Evolutionary conservation across 2,329 filamentous ascomycete species (phyloP).

Genomic region (Fusarium denticulatum): DNA sequence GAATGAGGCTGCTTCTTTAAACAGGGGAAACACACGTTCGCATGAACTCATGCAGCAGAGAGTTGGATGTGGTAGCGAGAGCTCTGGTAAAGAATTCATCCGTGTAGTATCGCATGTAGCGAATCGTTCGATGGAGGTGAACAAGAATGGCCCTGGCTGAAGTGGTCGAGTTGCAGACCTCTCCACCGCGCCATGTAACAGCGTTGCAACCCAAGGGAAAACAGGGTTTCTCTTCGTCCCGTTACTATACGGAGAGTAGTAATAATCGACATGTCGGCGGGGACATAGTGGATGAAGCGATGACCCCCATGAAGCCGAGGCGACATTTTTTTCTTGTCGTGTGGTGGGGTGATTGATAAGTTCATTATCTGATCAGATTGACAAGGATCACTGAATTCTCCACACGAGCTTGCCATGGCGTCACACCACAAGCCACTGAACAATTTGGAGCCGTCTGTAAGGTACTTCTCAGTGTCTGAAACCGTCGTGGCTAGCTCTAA

Average conservation of each 20-base stretch:
- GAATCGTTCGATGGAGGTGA: constrained; percentile 1
- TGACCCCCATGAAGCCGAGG: background rate
- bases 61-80: background rate
- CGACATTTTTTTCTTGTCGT: background rate
- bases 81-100: background rate
- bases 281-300: background rate
- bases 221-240: constrained; percentile 1
- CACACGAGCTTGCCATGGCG: constrained; percentile 19
- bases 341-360: constrained; percentile 39
- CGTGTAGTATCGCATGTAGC: background rate
- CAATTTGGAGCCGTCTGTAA: background rate
- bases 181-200: constrained; percentile 5
- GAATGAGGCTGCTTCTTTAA: background rate
- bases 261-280: constrained; percentile 29
- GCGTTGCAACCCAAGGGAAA: constrained; percentile 1
- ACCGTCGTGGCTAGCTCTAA: background rate
- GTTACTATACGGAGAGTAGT: constrained; percentile 11
- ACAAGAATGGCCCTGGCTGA: background rate
- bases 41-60: background rate
- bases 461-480: background rate
- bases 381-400: constrained; percentile 16
- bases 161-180: constrained; percentile 16
- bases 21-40: background rate
- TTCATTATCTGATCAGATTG: constrained; percentile 36
- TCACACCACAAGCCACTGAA: constrained; percentile 18